A percentile compares a stretch with the other conserved stretches of the same genome.
phyloP scores from a whole-genome alignment of 1,139 yeast genomes.

The Pichia sp. region DNA sequence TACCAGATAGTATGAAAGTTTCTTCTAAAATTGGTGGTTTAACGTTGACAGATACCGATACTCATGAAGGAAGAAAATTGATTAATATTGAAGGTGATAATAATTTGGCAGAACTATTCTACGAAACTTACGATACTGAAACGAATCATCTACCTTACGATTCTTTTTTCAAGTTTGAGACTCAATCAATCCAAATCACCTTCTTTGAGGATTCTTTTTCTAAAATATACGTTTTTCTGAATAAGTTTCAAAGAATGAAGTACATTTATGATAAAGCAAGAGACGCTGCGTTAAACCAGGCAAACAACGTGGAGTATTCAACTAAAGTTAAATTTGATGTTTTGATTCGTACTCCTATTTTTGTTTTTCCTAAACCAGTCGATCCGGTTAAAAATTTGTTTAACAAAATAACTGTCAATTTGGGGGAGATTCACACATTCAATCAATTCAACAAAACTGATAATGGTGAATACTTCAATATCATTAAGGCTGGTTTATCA shows the following conservation, averaged over 20 bases:
- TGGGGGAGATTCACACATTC: conserved; percentile 75
- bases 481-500: conserved; percentile 59
- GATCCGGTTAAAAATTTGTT: conserved; percentile 34
- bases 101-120: conserved; percentile 63
- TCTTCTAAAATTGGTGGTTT: conserved; percentile 74
- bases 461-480: conserved; percentile 30
- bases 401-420: conserved; percentile 60
- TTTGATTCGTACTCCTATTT: conserved; percentile 68
- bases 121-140: conserved; percentile 68
- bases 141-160: conserved; percentile 42
- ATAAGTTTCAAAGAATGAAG: conserved; percentile 80
- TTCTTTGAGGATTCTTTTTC: conserved; percentile 77
- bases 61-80: conserved; percentile 60
- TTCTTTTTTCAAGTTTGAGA: conserved; percentile 55
- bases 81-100: conserved; percentile 74
- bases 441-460: conserved; percentile 43
- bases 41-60: conserved; percentile 67
- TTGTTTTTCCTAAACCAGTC: conserved; percentile 63
- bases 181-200: conserved; percentile 68
- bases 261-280: conserved; percentile 80
- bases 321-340: conserved; percentile 64
- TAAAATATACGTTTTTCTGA: conserved; percentile 56
- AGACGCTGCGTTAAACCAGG: conserved; percentile 71
- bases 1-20: conserved; percentile 76
- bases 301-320: conserved; percentile 55